A percentile compares a stretch with the other conserved stretches of the same genome.
These are phyloP conservation scores for Aspergillus wentii DNA, from an alignment of 495 filamentous ascomycete genomes.

Conservation along the genomic window DNA sequence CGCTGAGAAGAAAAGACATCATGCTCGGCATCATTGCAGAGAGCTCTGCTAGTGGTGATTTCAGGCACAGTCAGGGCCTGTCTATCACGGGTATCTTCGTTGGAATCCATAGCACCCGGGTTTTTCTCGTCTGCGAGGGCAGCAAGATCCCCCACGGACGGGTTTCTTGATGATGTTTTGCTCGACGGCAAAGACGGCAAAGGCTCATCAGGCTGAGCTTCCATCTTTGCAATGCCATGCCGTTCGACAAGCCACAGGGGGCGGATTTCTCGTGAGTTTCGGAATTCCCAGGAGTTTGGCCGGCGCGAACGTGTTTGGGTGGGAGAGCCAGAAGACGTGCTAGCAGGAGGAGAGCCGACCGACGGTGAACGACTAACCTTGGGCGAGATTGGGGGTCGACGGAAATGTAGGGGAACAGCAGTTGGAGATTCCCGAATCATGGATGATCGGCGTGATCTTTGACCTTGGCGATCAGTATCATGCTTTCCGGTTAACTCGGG, in stretches of 20 bases:
- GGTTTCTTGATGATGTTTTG: slow-evolving; percentile 38
- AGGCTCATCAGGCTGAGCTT: slow-evolving; percentile 29
- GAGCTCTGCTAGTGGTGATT: too few relatives aligned
- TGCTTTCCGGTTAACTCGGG: slow-evolving; percentile 18
- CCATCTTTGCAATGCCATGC: slow-evolving; percentile 35
- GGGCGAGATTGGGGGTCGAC: slow-evolving; percentile 37
- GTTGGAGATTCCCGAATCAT: slow-evolving; percentile 40
- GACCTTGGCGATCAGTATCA: slow-evolving; percentile 5
- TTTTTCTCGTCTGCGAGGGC: slow-evolving; percentile 22
- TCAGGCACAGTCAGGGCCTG: too few relatives aligned
- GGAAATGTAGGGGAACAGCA: slow-evolving; percentile 46
- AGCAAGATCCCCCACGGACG: slow-evolving; percentile 39
- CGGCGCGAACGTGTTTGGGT: slow-evolving; percentile 33
- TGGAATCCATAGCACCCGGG: slow-evolving; percentile 28
- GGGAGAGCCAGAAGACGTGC: slow-evolving; percentile 23
- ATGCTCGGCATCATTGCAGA: slow-evolving; percentile 1
- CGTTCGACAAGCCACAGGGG: slow-evolving; percentile 48
- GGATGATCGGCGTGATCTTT: slow-evolving; percentile 23
- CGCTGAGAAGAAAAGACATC: slow-evolving; percentile 33
- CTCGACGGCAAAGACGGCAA: slow-evolving; percentile 48
- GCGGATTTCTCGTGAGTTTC: slow-evolving; percentile 40
- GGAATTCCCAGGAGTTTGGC: slow-evolving; percentile 43
- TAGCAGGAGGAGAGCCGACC: slow-evolving; percentile 22
- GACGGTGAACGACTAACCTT: slow-evolving; percentile 30
- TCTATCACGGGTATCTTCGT: too few relatives aligned